Evolutionary conservation across 148 eudicot species (phyloP), one percentile per base, ranked within the genome.

Genomic region (Nepenthes gracilis): DNA sequence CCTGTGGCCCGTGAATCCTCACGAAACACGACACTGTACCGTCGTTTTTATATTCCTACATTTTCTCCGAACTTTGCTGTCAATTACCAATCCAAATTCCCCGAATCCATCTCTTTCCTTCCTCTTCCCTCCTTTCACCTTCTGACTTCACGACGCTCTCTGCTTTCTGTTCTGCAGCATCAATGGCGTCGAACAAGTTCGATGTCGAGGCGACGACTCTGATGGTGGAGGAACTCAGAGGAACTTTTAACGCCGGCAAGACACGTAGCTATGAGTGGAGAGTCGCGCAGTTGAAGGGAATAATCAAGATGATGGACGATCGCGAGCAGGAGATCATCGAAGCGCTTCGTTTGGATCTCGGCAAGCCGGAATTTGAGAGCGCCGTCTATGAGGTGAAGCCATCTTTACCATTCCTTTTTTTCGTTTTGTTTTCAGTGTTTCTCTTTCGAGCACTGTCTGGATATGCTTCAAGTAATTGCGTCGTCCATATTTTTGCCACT

Each of bases 181-280:
- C 35, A 15, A 56, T 54, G 61, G 75, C 55, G 66, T 58, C 55
- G 54, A 76, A 65, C 58, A 75, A 49, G 69, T 79, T 79, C 59
- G 73, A 58, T 35, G 43, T 37, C 51, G 68, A 65, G 33, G 74
- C 75, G 9, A 82, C 80, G 58, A 69, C 50, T 15, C 60, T 65
- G 57, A 13, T 74, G 75, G 61, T 77, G 85, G 57, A 64, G 62
- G 91, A 87, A 43, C 72, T 87, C 43, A 68, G 91, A 9, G 58
- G 51, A 2, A 70, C 65, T 9, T 82, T 63, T 48, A 36, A 33
- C 15, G 57, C 54, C 1, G 91, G 88, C 2, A 85, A 72, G 47
- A 87, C 91, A 35, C 79, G 70, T 79, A 80, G 73, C 51, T 80
- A 78, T 57, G 84, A 85, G 59, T 87, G 96, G 96, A 79, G 96